A percentile compares a stretch with the other conserved stretches of the same genome.
Conservation (phyloP, 2,329 filamentous ascomycete species). For the Neonectria sp. region DNA sequence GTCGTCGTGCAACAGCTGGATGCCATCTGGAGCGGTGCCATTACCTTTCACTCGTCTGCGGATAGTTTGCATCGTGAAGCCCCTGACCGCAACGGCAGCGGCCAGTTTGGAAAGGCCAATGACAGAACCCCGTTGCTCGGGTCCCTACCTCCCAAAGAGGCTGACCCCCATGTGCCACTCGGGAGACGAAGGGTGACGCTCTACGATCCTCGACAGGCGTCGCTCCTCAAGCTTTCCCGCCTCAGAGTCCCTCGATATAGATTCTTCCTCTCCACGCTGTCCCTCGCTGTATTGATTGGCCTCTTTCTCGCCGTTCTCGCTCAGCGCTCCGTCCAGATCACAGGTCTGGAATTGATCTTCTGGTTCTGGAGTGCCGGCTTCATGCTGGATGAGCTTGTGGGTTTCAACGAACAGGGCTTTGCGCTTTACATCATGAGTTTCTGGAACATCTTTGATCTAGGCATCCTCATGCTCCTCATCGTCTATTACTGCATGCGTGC, state of each 20-base stretch:
- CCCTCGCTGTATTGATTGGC: constrained; percentile 86
- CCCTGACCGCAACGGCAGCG: constrained; percentile 47
- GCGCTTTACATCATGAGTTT: constrained; percentile 98
- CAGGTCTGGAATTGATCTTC: constrained; percentile 87
- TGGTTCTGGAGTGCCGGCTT: constrained; percentile 99
- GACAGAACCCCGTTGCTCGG: constrained; percentile 68
- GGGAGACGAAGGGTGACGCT: constrained; percentile 84
- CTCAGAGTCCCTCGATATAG: constrained; percentile 93
- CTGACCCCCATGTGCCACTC: constrained; percentile 55
- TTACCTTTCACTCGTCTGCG: constrained; percentile 92
- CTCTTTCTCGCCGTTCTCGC: constrained; percentile 88
- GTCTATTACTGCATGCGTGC: constrained; percentile 92
- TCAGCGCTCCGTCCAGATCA: constrained; percentile 84
- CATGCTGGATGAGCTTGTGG: constrained; percentile 96
- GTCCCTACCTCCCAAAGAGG: constrained; percentile 50
- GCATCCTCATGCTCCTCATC: constrained; percentile 87
- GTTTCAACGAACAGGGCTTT: constrained; percentile 97
- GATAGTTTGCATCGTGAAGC: constrained; percentile 83
- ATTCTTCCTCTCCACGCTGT: constrained; percentile 90
- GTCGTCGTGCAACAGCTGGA: constrained; percentile 95
- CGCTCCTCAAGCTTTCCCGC: constrained; percentile 90
- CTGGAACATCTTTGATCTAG: constrained; percentile 96
- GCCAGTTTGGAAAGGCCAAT: constrained; percentile 55
- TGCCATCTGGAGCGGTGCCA: constrained; percentile 95
- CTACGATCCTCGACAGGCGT: constrained; percentile 92